phyloP scores from a whole-genome alignment of 1,139 yeast species.

The Pichia sp. region DNA sequence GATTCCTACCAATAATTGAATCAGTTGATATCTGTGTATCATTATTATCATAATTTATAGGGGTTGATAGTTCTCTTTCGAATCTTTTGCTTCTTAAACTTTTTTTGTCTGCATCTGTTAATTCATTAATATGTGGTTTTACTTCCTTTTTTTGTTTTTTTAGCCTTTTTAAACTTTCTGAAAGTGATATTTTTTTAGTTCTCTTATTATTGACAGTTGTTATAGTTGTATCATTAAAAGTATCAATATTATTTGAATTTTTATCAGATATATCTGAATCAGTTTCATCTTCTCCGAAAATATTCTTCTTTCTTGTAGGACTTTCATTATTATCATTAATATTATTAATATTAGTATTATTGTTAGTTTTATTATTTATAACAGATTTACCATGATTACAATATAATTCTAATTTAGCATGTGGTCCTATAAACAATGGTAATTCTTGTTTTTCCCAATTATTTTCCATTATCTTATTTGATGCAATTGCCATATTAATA shows the following conservation, averaged over 20 bases:
- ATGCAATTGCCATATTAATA: constrained; percentile 45
- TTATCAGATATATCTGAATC: constrained; percentile 6
- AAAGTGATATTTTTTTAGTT: not conserved
- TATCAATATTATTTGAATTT: not conserved
- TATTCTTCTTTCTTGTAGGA: constrained; percentile 15
- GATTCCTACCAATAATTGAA: constrained; percentile 58
- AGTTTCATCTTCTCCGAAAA: constrained; percentile 22
- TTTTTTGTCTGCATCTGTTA: constrained; percentile 16
- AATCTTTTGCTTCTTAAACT: constrained; percentile 46
- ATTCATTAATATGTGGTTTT: not conserved
- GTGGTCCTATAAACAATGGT: constrained; percentile 37
- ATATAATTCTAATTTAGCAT: constrained; percentile 18
- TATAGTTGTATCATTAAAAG: not conserved
- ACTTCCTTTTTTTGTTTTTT: constrained; percentile 9
- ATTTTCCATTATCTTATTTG: constrained; percentile 43
- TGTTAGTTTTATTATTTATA: not conserved
- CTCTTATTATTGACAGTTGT: not conserved
- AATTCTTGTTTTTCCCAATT: constrained; percentile 56
- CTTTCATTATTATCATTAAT: constrained; percentile 2
- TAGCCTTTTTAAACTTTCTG: constrained; percentile 10
- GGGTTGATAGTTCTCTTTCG: constrained; percentile 32
- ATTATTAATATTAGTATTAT: too few species aligned
- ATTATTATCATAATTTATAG: constrained; percentile 11
- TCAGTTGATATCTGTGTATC: constrained; percentile 10
- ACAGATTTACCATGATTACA: constrained; percentile 15